A percentile compares a stretch with the other conserved stretches of the same genome.
These are phyloP conservation scores for Suhomyces coccinellae DNA, from an alignment of 1,139 yeast genomes.

Conservation along the genomic window DNA sequence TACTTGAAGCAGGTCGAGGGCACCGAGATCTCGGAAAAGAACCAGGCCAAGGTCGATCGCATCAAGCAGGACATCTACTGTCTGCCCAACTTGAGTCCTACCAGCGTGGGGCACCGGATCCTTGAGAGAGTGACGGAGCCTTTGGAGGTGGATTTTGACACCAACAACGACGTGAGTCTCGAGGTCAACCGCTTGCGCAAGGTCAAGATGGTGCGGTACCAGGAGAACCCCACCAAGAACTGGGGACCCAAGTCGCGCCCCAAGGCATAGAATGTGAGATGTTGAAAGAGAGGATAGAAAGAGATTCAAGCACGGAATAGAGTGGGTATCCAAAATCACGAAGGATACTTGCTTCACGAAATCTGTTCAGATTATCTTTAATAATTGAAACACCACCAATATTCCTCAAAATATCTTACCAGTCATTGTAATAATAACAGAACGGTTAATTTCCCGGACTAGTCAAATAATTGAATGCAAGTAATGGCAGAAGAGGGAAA, in stretches of 20 bases:
- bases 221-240: constrained; percentile 85
- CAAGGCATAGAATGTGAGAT: constrained; percentile 1
- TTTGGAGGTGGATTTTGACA: constrained; percentile 50
- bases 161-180: constrained; percentile 54
- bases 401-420: too few relatives aligned
- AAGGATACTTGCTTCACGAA: too few relatives aligned
- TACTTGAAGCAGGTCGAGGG: constrained; percentile 21
- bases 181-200: constrained; percentile 62
- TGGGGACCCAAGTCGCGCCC: constrained; percentile 97
- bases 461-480: too few relatives aligned
- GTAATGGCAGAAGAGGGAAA: too few relatives aligned
- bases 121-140: constrained; percentile 34
- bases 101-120: constrained; percentile 64
- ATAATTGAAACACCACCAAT: too few relatives aligned
- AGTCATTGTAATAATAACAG: too few relatives aligned
- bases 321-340: too few relatives aligned
- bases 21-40: constrained; percentile 29
- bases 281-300: background rate
- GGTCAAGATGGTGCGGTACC: constrained; percentile 81
- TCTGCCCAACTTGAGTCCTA: constrained; percentile 39
- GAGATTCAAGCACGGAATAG: too few relatives aligned
- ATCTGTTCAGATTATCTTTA: too few relatives aligned
- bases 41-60: constrained; percentile 24
- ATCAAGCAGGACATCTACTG: constrained; percentile 29
- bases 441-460: too few relatives aligned